Evolutionary conservation across 371 early-diverging fungal genomes (phyloP).

Genomic region (Mucor racemosus): DNA sequence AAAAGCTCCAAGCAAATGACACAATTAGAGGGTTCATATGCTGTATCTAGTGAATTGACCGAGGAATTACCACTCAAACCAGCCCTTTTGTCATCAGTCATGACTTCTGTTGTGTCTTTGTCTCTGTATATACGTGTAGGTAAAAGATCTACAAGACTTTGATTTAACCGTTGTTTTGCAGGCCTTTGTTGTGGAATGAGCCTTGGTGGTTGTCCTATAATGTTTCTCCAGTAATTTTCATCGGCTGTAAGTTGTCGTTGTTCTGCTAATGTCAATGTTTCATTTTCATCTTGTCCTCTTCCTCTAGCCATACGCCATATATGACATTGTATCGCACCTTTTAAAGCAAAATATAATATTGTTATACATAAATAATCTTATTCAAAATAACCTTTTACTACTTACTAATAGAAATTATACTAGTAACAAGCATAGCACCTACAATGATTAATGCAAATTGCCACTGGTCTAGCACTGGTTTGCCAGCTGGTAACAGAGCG

Average conservation of each 20-base stretch:
- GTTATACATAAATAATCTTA: not conserved
- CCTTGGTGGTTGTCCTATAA: conserved; percentile 13
- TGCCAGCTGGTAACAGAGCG: conserved; percentile 29
- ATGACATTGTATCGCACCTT: conserved; percentile 30
- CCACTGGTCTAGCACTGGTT: conserved; percentile 47
- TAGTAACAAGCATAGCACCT: conserved; percentile 45
- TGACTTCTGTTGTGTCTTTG: not conserved
- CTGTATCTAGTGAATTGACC: conserved; percentile 2
- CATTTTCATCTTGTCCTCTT: conserved; percentile 7
- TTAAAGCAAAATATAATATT: not conserved
- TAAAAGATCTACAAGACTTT: conserved; percentile 15
- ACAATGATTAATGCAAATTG: conserved; percentile 56
- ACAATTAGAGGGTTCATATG: conserved; percentile 43
- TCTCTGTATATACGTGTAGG: conserved; percentile 24
- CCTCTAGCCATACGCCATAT: conserved; percentile 20
- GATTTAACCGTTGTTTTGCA: conserved; percentile 7
- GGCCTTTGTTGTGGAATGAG: not conserved
- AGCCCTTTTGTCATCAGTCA: not conserved
- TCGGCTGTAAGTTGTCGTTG: conserved; percentile 15
- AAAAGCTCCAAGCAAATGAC: conserved; percentile 81
- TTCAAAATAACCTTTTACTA: not conserved
- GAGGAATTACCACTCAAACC: not conserved
- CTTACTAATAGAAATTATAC: conserved; percentile 45
- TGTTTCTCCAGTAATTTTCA: conserved; percentile 20
- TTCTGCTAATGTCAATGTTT: conserved; percentile 14